Base-by-base conservation (phyloP, 345 rosid genomes). In the Leavenworthia alabamica region DNA sequence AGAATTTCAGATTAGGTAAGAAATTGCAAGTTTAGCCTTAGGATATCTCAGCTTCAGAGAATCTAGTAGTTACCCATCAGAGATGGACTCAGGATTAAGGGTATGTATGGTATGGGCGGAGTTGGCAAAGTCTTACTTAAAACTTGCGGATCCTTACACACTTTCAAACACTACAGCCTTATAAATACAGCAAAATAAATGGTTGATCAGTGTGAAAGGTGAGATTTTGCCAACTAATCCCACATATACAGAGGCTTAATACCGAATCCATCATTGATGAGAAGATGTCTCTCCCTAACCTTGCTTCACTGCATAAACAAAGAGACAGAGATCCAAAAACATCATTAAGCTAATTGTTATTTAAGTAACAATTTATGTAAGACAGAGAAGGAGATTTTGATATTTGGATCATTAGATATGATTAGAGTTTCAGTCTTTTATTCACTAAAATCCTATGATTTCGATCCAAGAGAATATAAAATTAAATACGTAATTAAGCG, bases 191-290 rank as follows among this genome's bases (percentile, higher is more conserved):
- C 7, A 9, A 39, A 51, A 42, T 2, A 0, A 37, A n/a, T 51
- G 4, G 24, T 44, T 43, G 52, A 73, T 68, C 36, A 35, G 62
- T 1, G 27, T 24, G 35, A 74, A 63, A 39, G 71, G 70, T 26
- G 71, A 57, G 31, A 62, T 63, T 56, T 74, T 63, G 47, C 77
- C 53, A 14, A 60, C 73, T 15, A 26, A 6, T 11, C 52, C 72
- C 56, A 52, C 47, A 11, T 68, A 19, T 43, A 57, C n/a, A 69
- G 14, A 14, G 48, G 53, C 10, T 19, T 35, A 32, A 47, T 16
- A 15, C 54, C 35, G 3, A 64, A 58, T 7, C 51, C 39, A 51
- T 54, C 39, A 44, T 68, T 15, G 66, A 35, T 47, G 56, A 61
- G 66, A 26, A 10, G 22, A 6, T 46, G 36, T 42, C 13, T 37